Conservation (phyloP, 768 basidiomycete genomes). For the Candolleomyces aberdarensis region DNA sequence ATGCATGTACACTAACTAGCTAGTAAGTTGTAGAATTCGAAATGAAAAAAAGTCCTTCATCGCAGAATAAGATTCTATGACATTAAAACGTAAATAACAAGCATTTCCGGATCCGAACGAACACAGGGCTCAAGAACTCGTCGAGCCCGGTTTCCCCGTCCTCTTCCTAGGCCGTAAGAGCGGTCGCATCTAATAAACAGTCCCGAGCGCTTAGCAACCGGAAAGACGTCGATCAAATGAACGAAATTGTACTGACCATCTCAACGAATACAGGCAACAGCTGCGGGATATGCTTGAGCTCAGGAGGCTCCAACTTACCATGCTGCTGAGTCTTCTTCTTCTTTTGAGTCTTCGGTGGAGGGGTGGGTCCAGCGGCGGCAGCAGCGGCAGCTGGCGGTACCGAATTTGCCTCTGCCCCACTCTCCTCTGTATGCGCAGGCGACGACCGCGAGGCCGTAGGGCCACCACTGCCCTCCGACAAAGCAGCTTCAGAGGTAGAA, state of each 20-base stretch:
- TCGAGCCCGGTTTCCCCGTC: neutral
- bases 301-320: constrained; percentile 62
- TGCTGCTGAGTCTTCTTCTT: constrained; percentile 44
- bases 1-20: too few relatives aligned
- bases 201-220: neutral
- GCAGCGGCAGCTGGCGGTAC: neutral
- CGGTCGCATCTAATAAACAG: neutral
- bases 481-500: too few relatives aligned
- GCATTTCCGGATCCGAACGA: too few relatives aligned
- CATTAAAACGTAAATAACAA: too few relatives aligned
- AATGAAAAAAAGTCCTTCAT: too few relatives aligned
- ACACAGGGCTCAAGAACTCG: too few relatives aligned
- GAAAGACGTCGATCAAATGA: neutral
- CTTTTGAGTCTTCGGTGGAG: neutral
- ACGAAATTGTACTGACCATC: constrained; percentile 55
- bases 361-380: neutral
- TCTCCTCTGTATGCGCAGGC: too few relatives aligned
- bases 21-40: too few relatives aligned
- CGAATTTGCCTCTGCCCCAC: too few relatives aligned
- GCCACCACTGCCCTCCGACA: too few relatives aligned
- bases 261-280: constrained; percentile 89
- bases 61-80: too few relatives aligned
- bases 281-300: constrained; percentile 73
- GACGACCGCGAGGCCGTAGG: too few relatives aligned
- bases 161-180: neutral